phyloP scores from a whole-genome alignment of 176 grass and related monocot genomes.

The Otatea glauca region DNA sequence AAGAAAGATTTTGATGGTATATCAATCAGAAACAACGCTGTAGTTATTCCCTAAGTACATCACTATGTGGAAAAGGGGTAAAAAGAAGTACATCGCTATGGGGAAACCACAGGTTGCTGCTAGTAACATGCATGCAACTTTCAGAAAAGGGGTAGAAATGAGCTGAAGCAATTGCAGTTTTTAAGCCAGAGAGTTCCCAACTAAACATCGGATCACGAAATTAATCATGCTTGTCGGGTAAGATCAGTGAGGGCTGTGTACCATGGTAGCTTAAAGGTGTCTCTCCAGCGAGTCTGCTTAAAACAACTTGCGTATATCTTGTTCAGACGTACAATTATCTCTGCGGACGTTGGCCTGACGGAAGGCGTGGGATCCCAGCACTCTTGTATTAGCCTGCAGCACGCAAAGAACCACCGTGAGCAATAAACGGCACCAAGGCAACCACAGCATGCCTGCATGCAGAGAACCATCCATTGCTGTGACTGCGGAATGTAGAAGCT shows the following conservation, averaged over 20 bases:
- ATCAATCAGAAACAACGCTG: neutral
- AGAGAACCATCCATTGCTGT: neutral
- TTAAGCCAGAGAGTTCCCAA: neutral
- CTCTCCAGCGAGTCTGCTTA: constrained; percentile 74
- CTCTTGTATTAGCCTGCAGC: constrained; percentile 74
- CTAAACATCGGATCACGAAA: neutral
- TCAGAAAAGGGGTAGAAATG: neutral
- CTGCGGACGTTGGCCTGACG: constrained; percentile 66
- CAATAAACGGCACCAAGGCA: neutral
- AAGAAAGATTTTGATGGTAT: neutral
- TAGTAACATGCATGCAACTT: neutral
- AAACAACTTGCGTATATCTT: constrained; percentile 52
- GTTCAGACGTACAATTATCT: constrained; percentile 79
- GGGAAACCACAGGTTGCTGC: neutral
- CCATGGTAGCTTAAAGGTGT: constrained; percentile 84
- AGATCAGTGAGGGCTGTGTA: constrained; percentile 38
- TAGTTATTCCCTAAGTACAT: neutral
- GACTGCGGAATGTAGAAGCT: neutral
- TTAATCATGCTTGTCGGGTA: constrained; percentile 1
- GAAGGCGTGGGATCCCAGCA: constrained; percentile 79
- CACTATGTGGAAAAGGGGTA: neutral
- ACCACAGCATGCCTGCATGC: neutral
- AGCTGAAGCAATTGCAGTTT: constrained; percentile 8
- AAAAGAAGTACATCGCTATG: neutral
- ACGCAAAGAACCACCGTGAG: constrained; percentile 29